These are phyloP conservation scores for Angophora floribunda DNA, from an alignment of 345 rosid genomes.

Conservation along the genomic window DNA sequence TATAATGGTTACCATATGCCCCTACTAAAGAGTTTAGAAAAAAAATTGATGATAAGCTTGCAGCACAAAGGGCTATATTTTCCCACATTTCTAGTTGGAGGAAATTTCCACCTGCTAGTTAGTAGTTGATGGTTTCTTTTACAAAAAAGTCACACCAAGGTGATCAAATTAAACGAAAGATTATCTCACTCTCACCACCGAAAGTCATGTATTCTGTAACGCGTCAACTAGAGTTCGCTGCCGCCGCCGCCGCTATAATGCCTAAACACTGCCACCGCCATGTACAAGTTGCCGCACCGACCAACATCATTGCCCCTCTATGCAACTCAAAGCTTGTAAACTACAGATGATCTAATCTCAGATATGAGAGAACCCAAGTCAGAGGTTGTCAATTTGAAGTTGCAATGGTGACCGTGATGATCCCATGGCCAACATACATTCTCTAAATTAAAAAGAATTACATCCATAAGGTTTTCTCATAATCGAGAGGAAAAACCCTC, in stretches of 20 bases:
- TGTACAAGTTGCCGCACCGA: neutral
- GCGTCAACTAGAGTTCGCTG: neutral
- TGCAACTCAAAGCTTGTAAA: neutral
- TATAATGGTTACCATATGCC: too few species aligned
- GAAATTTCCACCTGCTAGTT: neutral
- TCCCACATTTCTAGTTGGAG: neutral
- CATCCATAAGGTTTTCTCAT: neutral
- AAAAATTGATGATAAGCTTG: neutral
- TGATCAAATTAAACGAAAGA: neutral
- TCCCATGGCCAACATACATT: neutral
- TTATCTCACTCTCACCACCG: neutral
- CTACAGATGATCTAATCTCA: neutral
- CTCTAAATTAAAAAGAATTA: neutral
- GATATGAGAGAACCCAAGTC: neutral
- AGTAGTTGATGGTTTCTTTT: neutral
- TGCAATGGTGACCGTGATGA: accelerated
- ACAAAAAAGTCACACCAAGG: neutral
- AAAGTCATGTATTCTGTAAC: neutral
- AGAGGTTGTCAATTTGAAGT: neutral
- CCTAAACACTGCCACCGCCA: neutral
- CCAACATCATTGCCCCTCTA: neutral
- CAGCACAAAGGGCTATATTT: neutral
- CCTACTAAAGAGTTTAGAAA: neutral
- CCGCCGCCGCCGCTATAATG: neutral
- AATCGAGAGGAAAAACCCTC: neutral